A percentile compares a stretch with the other conserved stretches of the same genome.
phyloP scores from a whole-genome alignment of 148 eudicot species.

The Rhododendron ferrugineum region DNA sequence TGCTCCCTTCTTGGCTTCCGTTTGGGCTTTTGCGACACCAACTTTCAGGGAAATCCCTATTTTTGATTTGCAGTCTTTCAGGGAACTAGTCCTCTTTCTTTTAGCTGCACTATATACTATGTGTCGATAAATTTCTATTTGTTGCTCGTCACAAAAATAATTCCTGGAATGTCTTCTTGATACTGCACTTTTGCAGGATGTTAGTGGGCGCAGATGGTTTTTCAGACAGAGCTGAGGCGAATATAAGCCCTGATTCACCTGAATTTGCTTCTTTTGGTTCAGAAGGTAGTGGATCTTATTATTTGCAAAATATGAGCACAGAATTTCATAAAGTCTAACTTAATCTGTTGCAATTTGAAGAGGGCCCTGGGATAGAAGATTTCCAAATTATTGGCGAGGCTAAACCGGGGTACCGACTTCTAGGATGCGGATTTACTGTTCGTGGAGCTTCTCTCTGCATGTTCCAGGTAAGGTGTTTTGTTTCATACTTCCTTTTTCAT shows the following conservation, averaged over 20 bases:
- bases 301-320: background rate
- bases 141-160: background rate
- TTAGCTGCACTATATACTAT: background rate
- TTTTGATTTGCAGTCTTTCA: background rate
- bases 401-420: slow-evolving; percentile 66
- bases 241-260: slow-evolving; percentile 10
- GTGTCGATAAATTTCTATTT: background rate
- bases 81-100: background rate
- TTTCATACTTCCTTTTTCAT: background rate
- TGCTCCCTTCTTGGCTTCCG: background rate
- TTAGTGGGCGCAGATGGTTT: slow-evolving; percentile 13
- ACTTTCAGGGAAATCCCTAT: background rate
- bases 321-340: slow-evolving; percentile 10
- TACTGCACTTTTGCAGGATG: slow-evolving; percentile 18
- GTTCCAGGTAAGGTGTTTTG: slow-evolving; percentile 59
- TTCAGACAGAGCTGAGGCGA: slow-evolving; percentile 14
- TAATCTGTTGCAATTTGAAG: slow-evolving; percentile 31
- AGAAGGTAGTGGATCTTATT: slow-evolving; percentile 30
- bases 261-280: slow-evolving; percentile 19
- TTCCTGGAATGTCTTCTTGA: background rate
- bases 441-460: slow-evolving; percentile 87
- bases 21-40: background rate
- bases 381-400: slow-evolving; percentile 90
- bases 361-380: slow-evolving; percentile 77
- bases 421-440: slow-evolving; percentile 83